Conservation (phyloP, 345 rosid species). For the Mangifera indica region DNA sequence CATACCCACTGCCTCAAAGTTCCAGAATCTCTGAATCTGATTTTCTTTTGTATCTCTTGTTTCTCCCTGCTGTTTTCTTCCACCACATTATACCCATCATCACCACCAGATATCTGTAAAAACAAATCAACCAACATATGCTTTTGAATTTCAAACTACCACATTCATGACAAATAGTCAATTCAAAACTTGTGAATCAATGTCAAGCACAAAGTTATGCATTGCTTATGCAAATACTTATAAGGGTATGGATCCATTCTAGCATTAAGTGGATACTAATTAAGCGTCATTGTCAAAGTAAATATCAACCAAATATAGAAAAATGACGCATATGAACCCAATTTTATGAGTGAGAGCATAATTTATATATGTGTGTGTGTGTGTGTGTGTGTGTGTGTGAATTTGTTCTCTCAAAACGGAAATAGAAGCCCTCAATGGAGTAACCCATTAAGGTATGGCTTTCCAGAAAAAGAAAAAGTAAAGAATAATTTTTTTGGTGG, state of each 20-base stretch:
- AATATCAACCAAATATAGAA: not conserved
- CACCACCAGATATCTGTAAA: slow-evolving; percentile 41
- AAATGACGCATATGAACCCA: not conserved
- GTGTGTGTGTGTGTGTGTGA: too few relatives aligned
- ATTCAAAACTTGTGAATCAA: slow-evolving; percentile 1
- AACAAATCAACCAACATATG: slow-evolving; percentile 31
- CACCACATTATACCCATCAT: slow-evolving; percentile 36
- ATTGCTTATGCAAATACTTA: too few relatives aligned
- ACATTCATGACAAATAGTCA: slow-evolving; percentile 6
- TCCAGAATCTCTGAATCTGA: slow-evolving; percentile 48
- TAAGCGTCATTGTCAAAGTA: too few relatives aligned
- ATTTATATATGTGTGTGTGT: too few relatives aligned
- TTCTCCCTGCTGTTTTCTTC: slow-evolving; percentile 38
- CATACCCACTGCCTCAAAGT: slow-evolving; percentile 57
- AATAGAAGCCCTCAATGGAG: not conserved
- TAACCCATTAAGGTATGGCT: not conserved
- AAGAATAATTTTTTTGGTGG: not conserved
- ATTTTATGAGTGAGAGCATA: not conserved
- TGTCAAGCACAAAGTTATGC: not conserved
- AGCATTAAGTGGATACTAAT: not conserved
- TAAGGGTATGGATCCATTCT: not conserved
- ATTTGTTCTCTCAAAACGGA: not conserved
- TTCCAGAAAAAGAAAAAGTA: slow-evolving; percentile 2
- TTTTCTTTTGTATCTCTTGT: slow-evolving; percentile 27
- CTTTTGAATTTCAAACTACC: slow-evolving; percentile 11